phyloP scores from a whole-genome alignment of 306 rosid species.

The Ochetophila trinervis region DNA sequence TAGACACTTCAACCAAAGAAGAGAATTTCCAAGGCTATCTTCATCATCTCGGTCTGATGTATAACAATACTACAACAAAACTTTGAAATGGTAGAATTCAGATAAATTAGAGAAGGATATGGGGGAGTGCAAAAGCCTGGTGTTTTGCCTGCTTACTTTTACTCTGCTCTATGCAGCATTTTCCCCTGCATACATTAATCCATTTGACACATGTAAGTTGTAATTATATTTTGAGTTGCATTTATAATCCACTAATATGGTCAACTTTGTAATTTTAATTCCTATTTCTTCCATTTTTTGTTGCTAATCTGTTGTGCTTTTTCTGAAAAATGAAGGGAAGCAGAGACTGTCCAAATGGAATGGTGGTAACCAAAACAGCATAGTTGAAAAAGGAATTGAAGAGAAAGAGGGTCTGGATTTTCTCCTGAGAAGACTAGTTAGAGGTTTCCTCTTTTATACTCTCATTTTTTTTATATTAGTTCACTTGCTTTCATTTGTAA shows the following conservation, averaged over 20 bases:
- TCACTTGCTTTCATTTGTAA: background rate
- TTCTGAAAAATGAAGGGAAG: slow-evolving; percentile 22
- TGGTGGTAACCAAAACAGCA: slow-evolving; percentile 4
- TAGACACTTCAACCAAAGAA: background rate
- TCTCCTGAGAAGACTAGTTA: slow-evolving; percentile 27
- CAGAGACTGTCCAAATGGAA: background rate
- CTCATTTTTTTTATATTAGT: background rate
- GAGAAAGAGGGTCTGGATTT: slow-evolving; percentile 15
- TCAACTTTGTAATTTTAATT: background rate
- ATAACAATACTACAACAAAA: background rate
- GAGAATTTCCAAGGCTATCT: background rate
- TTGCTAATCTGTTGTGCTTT: background rate
- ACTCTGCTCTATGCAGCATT: slow-evolving; percentile 21
- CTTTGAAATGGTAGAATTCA: background rate
- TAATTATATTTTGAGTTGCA: background rate
- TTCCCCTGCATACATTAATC: background rate
- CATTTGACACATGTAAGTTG: slow-evolving; percentile 13
- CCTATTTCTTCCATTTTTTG: background rate
- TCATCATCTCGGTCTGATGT: background rate
- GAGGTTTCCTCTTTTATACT: slow-evolving; percentile 18
- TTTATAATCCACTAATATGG: background rate
- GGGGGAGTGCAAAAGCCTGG: slow-evolving; percentile 6
- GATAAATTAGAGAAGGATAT: slow-evolving; percentile 4
- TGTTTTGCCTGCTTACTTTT: slow-evolving; percentile 12
- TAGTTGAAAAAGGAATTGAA: background rate